phyloP scores from a whole-genome alignment of 2,329 filamentous ascomycete species.

The Cordyceps tenuipes region DNA sequence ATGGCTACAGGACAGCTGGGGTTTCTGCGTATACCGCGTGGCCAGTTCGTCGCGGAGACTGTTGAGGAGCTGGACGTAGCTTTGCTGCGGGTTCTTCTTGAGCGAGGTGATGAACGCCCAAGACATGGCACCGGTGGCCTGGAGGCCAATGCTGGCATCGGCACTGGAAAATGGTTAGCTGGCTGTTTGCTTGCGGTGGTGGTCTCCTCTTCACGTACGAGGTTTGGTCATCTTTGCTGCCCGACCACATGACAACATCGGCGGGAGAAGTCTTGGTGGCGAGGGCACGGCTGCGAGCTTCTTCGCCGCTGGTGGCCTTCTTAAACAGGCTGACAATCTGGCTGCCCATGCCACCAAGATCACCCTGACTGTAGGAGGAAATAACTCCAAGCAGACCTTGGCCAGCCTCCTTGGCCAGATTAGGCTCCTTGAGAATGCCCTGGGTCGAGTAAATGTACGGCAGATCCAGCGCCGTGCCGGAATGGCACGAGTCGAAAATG shows the following conservation, averaged over 20 bases:
- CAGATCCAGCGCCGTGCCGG: slow-evolving; percentile 56
- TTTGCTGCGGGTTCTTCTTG: slow-evolving; percentile 96
- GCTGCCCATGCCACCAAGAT: slow-evolving; percentile 73
- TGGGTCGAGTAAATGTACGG: slow-evolving; percentile 64
- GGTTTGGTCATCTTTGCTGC: slow-evolving; percentile 93
- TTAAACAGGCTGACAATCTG: slow-evolving; percentile 80
- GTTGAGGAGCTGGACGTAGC: slow-evolving; percentile 93
- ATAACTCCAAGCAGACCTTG: slow-evolving; percentile 54
- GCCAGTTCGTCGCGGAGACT: slow-evolving; percentile 89
- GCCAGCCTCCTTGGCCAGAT: slow-evolving; percentile 59
- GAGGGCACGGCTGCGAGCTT: slow-evolving; percentile 71
- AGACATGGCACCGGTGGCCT: slow-evolving; percentile 96
- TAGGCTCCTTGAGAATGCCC: slow-evolving; percentile 60
- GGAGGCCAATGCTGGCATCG: slow-evolving; percentile 81
- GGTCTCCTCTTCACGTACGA: slow-evolving; percentile 51
- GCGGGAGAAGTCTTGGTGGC: slow-evolving; percentile 89
- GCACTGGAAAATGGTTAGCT: slow-evolving; percentile 47
- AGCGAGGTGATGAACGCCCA: slow-evolving; percentile 92
- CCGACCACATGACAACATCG: slow-evolving; percentile 96
- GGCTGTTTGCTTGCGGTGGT: background rate
- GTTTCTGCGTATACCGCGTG: slow-evolving; percentile 86
- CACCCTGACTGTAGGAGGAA: slow-evolving; percentile 56
- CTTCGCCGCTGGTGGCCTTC: slow-evolving; percentile 73
- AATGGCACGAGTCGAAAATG: slow-evolving; percentile 61
- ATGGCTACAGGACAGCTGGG: slow-evolving; percentile 94